phyloP scores from a whole-genome alignment of 345 rosid genomes.

The Gossypium sturtianum region DNA sequence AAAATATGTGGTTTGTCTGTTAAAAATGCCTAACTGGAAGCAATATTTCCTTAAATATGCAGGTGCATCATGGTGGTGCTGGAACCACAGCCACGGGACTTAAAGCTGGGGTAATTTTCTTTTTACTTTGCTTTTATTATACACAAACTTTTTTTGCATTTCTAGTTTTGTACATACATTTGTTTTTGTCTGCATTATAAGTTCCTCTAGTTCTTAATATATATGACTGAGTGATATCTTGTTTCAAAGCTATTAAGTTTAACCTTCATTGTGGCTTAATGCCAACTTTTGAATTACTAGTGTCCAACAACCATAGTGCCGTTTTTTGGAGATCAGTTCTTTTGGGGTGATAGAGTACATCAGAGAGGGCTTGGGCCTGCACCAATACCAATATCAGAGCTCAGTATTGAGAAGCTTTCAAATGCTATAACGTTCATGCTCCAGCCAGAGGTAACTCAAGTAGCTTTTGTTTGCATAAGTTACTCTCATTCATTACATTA shows the following conservation, averaged over 20 bases:
- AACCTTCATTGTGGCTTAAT: conserved; percentile 2
- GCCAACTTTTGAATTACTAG: conserved; percentile 34
- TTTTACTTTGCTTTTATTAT: background rate
- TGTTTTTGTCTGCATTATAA: background rate
- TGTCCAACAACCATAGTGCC: conserved; percentile 96
- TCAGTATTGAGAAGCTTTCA: conserved; percentile 72
- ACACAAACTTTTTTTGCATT: background rate
- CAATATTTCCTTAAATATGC: conserved; percentile 13
- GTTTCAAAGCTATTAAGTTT: conserved; percentile 2
- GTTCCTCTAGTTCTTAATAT: background rate
- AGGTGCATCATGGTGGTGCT: conserved; percentile 99
- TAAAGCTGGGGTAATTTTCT: conserved; percentile 73
- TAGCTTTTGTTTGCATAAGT: background rate
- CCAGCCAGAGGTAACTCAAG: conserved; percentile 68
- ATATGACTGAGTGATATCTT: background rate
- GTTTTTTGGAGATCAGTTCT: conserved; percentile 97
- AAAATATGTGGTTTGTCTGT: conserved; percentile 26
- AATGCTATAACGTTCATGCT: conserved; percentile 80
- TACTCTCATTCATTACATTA: background rate
- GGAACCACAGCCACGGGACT: conserved; percentile 98
- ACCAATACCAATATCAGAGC: conserved; percentile 79
- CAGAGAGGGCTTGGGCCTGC: conserved; percentile 73
- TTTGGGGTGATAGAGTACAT: conserved; percentile 86
- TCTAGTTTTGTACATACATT: background rate
- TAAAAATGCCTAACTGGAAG: conserved; percentile 8